Percentiles rank a stretch among this genome's conserved stretches.
phyloP scores from a whole-genome alignment of 768 basidiomycete genomes.

The Serendipita sp. region DNA sequence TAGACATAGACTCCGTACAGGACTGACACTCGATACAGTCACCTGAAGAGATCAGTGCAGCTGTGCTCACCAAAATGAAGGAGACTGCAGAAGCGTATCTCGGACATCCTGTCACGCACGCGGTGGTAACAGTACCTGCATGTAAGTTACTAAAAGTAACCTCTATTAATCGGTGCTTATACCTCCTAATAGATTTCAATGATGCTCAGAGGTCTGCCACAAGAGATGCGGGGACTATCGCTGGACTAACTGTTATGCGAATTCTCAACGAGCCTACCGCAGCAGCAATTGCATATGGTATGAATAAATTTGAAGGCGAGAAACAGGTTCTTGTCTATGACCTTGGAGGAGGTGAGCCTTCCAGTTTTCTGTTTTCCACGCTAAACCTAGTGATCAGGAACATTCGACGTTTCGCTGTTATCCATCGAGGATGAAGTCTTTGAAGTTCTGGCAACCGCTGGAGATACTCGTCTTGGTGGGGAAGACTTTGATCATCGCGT shows the following conservation, averaged over 20 bases:
- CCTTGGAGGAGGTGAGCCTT: constrained; percentile 26
- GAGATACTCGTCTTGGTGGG: constrained; percentile 29
- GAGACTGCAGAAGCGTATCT: constrained; percentile 33
- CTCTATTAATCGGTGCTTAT: not conserved
- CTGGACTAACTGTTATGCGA: constrained; percentile 29
- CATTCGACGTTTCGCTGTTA: constrained; percentile 26
- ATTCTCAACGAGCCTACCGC: constrained; percentile 37
- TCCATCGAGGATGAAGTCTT: constrained; percentile 27
- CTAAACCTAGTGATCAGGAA: no score
- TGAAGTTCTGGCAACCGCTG: constrained; percentile 24
- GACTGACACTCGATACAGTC: no score
- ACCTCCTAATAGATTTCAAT: constrained; percentile 24
- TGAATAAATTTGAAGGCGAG: constrained; percentile 26
- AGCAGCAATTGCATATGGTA: constrained; percentile 32
- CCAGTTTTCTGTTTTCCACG: no score
- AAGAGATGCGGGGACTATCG: constrained; percentile 31
- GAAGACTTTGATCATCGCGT: constrained; percentile 30
- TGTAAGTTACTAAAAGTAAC: constrained; percentile 13
- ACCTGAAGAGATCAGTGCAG: constrained; percentile 29
- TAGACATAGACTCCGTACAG: no score
- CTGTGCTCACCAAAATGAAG: constrained; percentile 32
- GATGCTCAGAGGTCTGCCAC: constrained; percentile 32
- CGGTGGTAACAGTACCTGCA: constrained; percentile 31
- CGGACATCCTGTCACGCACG: constrained; percentile 29
- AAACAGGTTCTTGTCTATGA: constrained; percentile 27